Conservation (phyloP, 164 flowering plant species). For the Pachysandra terminalis region DNA sequence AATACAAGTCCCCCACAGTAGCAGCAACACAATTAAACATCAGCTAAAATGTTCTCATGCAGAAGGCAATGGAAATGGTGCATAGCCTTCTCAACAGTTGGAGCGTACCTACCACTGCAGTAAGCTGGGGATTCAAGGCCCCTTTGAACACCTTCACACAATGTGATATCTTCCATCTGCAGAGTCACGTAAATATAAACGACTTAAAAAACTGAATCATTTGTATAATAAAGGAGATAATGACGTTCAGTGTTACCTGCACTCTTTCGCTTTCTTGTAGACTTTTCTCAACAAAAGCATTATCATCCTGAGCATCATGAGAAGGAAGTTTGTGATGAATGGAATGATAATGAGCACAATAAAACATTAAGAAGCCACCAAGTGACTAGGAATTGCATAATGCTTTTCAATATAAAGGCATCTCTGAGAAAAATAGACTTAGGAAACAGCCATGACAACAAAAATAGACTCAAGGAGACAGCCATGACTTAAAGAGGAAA, state of each 20-base stretch:
- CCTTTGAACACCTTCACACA: constrained; percentile 78
- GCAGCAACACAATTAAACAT: too few relatives aligned
- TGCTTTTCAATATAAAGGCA: too few relatives aligned
- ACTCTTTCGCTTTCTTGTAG: constrained; percentile 78
- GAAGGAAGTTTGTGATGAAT: background rate
- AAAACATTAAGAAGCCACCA: too few relatives aligned
- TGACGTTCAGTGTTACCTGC: constrained; percentile 40
- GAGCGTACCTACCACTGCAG: constrained; percentile 69
- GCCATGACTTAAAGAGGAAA: too few relatives aligned
- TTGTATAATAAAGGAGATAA: background rate
- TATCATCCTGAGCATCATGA: constrained; percentile 49
- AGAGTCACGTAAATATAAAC: background rate
- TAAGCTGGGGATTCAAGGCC: constrained; percentile 91
- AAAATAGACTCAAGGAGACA: too few relatives aligned
- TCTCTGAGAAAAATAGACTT: too few relatives aligned
- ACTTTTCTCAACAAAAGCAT: constrained; percentile 59
- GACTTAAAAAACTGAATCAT: background rate
- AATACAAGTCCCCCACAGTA: too few relatives aligned
- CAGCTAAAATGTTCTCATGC: constrained; percentile 27
- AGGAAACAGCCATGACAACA: too few relatives aligned
- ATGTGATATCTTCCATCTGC: constrained; percentile 73
- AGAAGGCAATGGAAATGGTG: constrained; percentile 78
- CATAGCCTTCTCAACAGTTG: constrained; percentile 77
- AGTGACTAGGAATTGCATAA: too few relatives aligned
- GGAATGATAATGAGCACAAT: too few relatives aligned